Evolutionary conservation across 306 rosid genomes (phyloP).

Genomic region (Castanopsis chinensis): DNA sequence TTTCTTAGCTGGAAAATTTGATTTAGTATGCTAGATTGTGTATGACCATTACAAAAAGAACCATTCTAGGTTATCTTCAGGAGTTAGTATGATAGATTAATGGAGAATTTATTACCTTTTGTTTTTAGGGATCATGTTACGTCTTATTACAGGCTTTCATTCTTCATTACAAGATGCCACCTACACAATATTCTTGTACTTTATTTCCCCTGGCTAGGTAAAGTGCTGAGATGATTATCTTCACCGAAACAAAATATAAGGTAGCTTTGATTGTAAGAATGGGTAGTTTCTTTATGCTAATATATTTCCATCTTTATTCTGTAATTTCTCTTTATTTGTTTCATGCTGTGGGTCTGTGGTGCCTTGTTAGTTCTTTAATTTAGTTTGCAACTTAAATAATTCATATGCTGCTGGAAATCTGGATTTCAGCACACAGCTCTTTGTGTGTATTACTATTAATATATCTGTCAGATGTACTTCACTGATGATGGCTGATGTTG

Average conservation of each 20-base stretch:
- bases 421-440: background rate
- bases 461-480: background rate
- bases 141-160: background rate
- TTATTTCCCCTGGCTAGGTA: background rate
- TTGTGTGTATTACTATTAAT: background rate
- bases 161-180: background rate
- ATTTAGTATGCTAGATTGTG: no score
- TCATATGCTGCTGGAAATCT: background rate
- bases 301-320: background rate
- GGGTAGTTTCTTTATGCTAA: background rate
- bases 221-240: background rate
- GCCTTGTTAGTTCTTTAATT: background rate
- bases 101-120: background rate
- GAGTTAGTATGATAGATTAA: no score
- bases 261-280: background rate
- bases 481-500: constrained; percentile 12
- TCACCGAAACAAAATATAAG: background rate
- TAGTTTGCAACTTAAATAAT: background rate
- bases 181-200: background rate
- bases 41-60: no score
- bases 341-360: background rate
- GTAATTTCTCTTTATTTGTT: background rate
- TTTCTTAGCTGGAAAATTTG: no score
- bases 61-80: no score
- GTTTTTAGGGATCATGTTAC: background rate